Percentiles rank a stretch among this genome's conserved stretches.
Conservation (phyloP, 2,329 filamentous ascomycete genomes). For the Zymoseptoria brevis region DNA sequence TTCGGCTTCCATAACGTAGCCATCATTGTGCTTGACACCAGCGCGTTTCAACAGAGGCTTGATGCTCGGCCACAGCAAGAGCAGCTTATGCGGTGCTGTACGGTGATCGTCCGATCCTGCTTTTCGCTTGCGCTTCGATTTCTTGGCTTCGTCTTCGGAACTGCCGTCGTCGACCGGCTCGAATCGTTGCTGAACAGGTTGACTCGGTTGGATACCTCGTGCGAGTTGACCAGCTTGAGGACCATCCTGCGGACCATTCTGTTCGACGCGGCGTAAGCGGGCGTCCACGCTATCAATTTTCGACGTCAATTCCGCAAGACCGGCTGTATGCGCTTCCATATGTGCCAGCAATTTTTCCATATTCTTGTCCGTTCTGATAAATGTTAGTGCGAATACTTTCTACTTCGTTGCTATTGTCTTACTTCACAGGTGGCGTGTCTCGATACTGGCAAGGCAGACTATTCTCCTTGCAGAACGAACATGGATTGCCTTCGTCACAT, state of each 20-base stretch:
- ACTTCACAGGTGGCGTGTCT: conserved; percentile 88
- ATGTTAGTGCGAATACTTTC: background rate
- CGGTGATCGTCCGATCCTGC: conserved; percentile 80
- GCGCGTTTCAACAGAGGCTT: conserved; percentile 27
- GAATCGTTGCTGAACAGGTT: background rate
- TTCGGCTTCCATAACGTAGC: conserved; percentile 33
- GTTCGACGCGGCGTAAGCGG: conserved; percentile 22
- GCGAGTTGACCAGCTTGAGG: background rate
- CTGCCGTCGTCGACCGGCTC: conserved; percentile 20
- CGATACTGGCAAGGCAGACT: conserved; percentile 77
- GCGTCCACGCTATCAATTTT: conserved; percentile 23
- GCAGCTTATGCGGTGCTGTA: conserved; percentile 75
- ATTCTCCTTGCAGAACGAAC: conserved; percentile 80
- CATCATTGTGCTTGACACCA: conserved; percentile 22
- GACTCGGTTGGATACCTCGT: conserved; percentile 2
- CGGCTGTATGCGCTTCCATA: conserved; percentile 32
- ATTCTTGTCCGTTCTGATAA: conserved; percentile 41
- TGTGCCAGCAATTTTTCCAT: conserved; percentile 42
- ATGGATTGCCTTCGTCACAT: conserved; percentile 79
- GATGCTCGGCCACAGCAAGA: conserved; percentile 54
- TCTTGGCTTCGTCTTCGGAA: conserved; percentile 1
- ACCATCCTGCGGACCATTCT: conserved; percentile 4
- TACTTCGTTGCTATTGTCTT: conserved; percentile 30
- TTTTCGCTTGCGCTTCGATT: conserved; percentile 42
- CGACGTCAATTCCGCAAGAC: conserved; percentile 19